A percentile compares a stretch with the other conserved stretches of the same genome.
Conservation (phyloP, 2,329 filamentous ascomycete species). For the Emericellopsis cladophorae region DNA sequence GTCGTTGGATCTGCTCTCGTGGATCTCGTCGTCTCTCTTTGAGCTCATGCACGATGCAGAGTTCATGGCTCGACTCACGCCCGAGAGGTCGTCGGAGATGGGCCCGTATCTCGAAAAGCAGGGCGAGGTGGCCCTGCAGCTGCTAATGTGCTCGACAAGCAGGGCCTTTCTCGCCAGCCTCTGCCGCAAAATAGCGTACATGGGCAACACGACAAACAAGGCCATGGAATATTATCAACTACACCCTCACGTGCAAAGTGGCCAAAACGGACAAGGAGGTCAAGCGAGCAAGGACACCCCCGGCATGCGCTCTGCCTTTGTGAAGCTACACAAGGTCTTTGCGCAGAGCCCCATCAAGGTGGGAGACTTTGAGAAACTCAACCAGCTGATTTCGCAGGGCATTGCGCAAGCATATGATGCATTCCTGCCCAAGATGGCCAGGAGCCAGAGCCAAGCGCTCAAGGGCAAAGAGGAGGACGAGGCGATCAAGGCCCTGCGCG, state of each 20-base stretch:
- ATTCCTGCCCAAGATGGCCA: conserved; percentile 29
- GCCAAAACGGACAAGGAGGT: conserved; percentile 10
- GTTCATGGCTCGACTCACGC: conserved; percentile 36
- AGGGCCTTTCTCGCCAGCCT: conserved; percentile 59
- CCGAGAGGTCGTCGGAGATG: conserved; percentile 33
- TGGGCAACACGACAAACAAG: conserved; percentile 35
- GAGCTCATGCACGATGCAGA: conserved; percentile 37
- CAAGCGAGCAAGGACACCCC: conserved; percentile 23
- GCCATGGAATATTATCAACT: conserved; percentile 38
- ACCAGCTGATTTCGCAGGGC: conserved; percentile 34
- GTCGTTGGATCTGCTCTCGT: conserved; percentile 58
- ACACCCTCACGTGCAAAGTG: conserved; percentile 26
- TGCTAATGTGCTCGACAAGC: conserved; percentile 61
- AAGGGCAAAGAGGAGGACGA: conserved; percentile 29
- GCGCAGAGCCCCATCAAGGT: conserved; percentile 42
- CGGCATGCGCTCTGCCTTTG: conserved; percentile 44
- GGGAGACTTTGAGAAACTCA: conserved; percentile 48
- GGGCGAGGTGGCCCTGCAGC: conserved; percentile 46
- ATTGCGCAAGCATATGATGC: conserved; percentile 37
- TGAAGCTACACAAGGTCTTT: conserved; percentile 37
- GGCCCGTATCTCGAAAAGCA: conserved; percentile 36
- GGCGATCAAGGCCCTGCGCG: conserved; percentile 30
- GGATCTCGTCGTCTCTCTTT: conserved; percentile 48
- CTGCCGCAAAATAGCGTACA: conserved; percentile 48
- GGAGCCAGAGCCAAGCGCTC: conserved; percentile 31